A percentile compares a stretch with the other conserved stretches of the same genome.
phyloP scores from a whole-genome alignment of 352 stramenopile genomes.

The Thalassiosira exigua region DNA sequence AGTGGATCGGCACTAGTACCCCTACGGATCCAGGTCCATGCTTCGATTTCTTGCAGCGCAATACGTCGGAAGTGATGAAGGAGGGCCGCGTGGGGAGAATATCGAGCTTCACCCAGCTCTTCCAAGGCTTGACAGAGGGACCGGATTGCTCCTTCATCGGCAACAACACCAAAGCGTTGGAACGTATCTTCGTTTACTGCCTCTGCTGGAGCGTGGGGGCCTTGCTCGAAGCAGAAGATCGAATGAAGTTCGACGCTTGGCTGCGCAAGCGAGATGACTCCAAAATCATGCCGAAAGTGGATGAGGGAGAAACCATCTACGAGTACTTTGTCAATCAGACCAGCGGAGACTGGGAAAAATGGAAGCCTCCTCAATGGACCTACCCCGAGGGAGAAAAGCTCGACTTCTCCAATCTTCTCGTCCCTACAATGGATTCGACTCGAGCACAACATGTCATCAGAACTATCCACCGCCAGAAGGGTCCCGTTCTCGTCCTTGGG shows the following conservation, averaged over 20 bases:
- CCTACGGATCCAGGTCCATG: constrained; percentile 93
- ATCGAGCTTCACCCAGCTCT: constrained; percentile 89
- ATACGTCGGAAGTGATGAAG: constrained; percentile 92
- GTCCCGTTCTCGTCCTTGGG: constrained; percentile 94
- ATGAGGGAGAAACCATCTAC: constrained; percentile 88
- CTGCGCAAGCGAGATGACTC: constrained; percentile 91
- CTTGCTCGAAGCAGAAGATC: constrained; percentile 95
- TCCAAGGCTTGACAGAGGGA: constrained; percentile 83
- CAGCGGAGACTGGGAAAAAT: constrained; percentile 94
- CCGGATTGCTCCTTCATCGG: constrained; percentile 41
- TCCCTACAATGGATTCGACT: constrained; percentile 98
- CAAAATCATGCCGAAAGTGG: constrained; percentile 88
- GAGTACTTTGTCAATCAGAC: constrained; percentile 92
- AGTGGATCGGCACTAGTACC: constrained; percentile 95
- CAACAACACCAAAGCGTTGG: constrained; percentile 74
- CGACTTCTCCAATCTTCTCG: constrained; percentile 97
- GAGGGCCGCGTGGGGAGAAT: constrained; percentile 91
- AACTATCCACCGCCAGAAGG: constrained; percentile 92
- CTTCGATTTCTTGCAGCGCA: constrained; percentile 95
- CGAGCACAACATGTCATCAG: constrained; percentile 91
- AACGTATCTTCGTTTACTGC: constrained; percentile 97
- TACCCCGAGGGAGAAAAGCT: constrained; percentile 94
- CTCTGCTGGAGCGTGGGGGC: constrained; percentile 95
- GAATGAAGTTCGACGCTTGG: constrained; percentile 95
- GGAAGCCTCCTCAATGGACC: constrained; percentile 93